These are phyloP conservation scores for Aspergillus hortae DNA, from an alignment of 2,329 filamentous ascomycete species.

Conservation along the genomic window DNA sequence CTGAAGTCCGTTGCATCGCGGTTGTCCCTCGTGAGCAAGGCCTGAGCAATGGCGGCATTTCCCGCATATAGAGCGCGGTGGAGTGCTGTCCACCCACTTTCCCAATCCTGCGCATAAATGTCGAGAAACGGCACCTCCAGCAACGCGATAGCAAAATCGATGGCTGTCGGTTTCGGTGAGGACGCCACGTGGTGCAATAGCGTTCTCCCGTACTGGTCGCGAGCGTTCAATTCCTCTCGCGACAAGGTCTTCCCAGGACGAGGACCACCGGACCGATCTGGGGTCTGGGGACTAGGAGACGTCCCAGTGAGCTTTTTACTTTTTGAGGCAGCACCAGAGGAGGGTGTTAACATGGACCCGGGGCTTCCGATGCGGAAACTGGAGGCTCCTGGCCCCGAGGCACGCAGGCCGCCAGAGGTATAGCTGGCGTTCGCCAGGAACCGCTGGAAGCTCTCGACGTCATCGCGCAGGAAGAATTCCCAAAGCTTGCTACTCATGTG, in stretches of 20 bases:
- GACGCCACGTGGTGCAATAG: constrained; percentile 81
- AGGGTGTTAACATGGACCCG: constrained; percentile 26
- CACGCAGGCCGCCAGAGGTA: constrained; percentile 36
- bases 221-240: constrained; percentile 74
- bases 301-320: constrained; percentile 44
- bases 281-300: constrained; percentile 46
- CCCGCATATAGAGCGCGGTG: constrained; percentile 88
- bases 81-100: constrained; percentile 94
- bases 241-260: constrained; percentile 40
- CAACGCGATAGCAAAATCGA: constrained; percentile 72
- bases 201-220: constrained; percentile 77
- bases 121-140: constrained; percentile 80
- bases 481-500: constrained; percentile 96
- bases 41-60: constrained; percentile 79
- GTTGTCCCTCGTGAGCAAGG: constrained; percentile 75
- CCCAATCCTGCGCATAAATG: constrained; percentile 78
- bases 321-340: constrained; percentile 41
- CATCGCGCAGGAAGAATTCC: constrained; percentile 95
- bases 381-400: constrained; percentile 22
- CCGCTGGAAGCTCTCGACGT: constrained; percentile 91
- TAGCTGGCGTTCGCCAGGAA: constrained; percentile 71
- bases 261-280: constrained; percentile 30
- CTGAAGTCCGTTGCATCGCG: constrained; percentile 62
- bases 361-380: constrained; percentile 28
- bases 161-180: constrained; percentile 65